Evolutionary conservation across 805 yeast species (phyloP), one percentile per base, ranked within the genome.

Genomic region (Kurtzmaniella cleridarum): DNA sequence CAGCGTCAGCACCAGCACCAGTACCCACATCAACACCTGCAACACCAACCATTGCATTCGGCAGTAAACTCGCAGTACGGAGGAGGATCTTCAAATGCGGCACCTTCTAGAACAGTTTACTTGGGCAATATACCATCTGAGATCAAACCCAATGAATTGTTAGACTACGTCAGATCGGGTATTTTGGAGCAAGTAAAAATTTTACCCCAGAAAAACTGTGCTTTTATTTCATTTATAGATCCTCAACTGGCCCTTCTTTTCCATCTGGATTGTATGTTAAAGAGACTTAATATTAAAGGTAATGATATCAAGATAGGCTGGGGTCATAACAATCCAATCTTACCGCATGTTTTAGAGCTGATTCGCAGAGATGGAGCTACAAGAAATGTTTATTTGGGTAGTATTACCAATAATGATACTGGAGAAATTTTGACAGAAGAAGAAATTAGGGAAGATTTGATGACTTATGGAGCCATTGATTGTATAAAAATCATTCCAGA

Each of bases 111-210:
- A 58, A 88, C 97, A 0, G 95, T 91, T 8, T 87, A 88, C 55
- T 68, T 91, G 51, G 96, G 96, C 12, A 88, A 87, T 55, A 75
- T 91, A 29, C 96, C 98, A 1, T 62, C 73, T n/a, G 84, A 82
- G 44, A 73, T 89, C 41, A 78, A 89, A 14, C 79, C 91, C 4
- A 79, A 84, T 50, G 95, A 87, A 53, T 64, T 93, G 36, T 71
- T 91, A 53, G 90, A 90, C 57, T 95, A 88, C 59, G 96, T 90
- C 24, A 78, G 95, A 50, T 82, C 95, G 26, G 98, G 97, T 26
- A 80, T 87, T 20, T 78, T 90, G 40, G 97, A 90, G 64, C 79
- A 76, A 39, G 79, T 87, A 38, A 75, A 78, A 53, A 74, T 90
- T 41, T 64, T 89, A n/a, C 89, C 93, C 2, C 78, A 82, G 28